phyloP scores from a whole-genome alignment of 352 stramenopile genomes.

The Globisporangium megalacanthum region DNA sequence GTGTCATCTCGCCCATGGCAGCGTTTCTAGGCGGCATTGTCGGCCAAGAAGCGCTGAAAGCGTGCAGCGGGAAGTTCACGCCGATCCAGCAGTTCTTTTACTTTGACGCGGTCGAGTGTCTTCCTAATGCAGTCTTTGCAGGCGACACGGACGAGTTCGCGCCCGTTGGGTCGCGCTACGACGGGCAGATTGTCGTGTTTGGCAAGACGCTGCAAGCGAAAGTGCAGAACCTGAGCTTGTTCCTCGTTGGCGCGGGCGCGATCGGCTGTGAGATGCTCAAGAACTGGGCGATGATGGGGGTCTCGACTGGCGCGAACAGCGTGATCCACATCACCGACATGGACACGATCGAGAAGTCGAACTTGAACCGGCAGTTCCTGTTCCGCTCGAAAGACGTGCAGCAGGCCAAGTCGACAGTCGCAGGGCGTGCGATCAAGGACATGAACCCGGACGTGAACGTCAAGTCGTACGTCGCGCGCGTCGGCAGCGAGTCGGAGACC shows the following conservation, averaged over 20 bases:
- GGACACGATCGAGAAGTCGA: conserved; percentile 99
- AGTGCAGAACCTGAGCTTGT: conserved; percentile 89
- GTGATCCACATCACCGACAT: conserved; percentile 98
- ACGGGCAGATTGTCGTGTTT: conserved; percentile 92
- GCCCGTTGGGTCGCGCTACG: conserved; percentile 82
- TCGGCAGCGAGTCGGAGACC: conserved; percentile 93
- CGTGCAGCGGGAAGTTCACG: conserved; percentile 98
- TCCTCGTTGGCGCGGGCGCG: conserved; percentile 97
- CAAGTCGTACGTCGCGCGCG: conserved; percentile 73
- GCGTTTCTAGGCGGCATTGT: conserved; percentile 97
- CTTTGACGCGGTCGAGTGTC: conserved; percentile 96
- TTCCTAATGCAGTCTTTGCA: conserved; percentile 84
- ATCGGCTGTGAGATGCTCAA: conserved; percentile 99
- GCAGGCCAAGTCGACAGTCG: conserved; percentile 94
- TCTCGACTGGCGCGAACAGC: conserved; percentile 84
- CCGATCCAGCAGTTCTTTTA: conserved; percentile 99
- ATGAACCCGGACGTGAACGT: conserved; percentile 98
- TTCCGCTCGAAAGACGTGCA: conserved; percentile 97
- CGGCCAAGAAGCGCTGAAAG: conserved; percentile 98
- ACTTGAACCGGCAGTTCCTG: conserved; percentile 98
- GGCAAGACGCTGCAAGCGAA: conserved; percentile 72
- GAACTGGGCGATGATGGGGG: conserved; percentile 99
- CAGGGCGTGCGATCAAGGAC: conserved; percentile 83
- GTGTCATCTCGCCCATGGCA: conserved; percentile 95
- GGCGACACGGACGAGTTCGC: conserved; percentile 49